These are phyloP conservation scores for Adansonia madagascariensis DNA, from an alignment of 441 rosid species.

Conservation along the genomic window DNA sequence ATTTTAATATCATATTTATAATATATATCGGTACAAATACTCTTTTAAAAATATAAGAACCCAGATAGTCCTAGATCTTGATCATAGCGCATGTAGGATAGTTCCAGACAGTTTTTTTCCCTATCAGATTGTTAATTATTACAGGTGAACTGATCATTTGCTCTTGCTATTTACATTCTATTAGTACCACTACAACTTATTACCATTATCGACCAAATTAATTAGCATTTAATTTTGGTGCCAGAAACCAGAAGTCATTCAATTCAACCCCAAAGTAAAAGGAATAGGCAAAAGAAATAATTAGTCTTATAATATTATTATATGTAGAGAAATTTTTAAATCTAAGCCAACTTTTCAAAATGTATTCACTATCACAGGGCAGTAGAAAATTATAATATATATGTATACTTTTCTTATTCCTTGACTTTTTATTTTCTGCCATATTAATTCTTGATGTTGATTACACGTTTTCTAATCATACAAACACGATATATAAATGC, in stretches of 20 bases:
- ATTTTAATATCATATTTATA: too few relatives aligned
- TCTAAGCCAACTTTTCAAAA: too few relatives aligned
- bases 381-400: not conserved
- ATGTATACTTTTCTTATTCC: not conserved
- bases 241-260: not conserved
- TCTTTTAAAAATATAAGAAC: too few relatives aligned
- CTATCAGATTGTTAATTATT: not conserved
- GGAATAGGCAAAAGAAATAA: not conserved
- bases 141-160: not conserved
- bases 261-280: not conserved
- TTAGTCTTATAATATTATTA: not conserved
- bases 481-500: constrained; percentile 12
- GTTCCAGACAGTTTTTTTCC: not conserved
- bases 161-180: not conserved
- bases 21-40: too few relatives aligned
- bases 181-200: not conserved
- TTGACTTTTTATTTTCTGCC: not conserved
- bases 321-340: too few relatives aligned
- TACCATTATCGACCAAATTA: not conserved
- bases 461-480: not conserved
- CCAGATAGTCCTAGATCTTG: too few relatives aligned
- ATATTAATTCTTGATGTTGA: not conserved
- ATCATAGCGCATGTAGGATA: not conserved
- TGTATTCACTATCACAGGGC: not conserved
- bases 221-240: not conserved